Conservation (phyloP, 2,329 filamentous ascomycete species). For the Fulvia fulva region DNA sequence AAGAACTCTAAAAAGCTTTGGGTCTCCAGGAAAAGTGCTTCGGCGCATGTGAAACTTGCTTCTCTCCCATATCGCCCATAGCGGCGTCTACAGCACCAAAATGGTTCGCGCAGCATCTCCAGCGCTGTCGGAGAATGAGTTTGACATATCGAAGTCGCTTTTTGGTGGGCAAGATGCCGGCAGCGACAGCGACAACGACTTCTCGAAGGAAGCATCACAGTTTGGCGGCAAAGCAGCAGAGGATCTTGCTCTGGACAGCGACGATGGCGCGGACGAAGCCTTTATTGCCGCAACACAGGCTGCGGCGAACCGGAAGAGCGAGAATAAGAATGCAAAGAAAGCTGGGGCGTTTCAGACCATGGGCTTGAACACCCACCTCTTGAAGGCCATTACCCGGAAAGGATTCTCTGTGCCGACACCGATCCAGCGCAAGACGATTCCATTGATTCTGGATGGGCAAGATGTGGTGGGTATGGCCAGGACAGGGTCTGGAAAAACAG, state of each 20-base stretch:
- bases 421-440: slow-evolving; percentile 95
- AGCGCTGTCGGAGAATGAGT: slow-evolving; percentile 79
- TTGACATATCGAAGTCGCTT: slow-evolving; percentile 80
- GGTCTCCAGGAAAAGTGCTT: background rate
- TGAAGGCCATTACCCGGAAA: slow-evolving; percentile 89
- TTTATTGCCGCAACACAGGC: slow-evolving; percentile 89
- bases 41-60: background rate
- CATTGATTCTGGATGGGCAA: slow-evolving; percentile 79
- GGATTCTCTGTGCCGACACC: slow-evolving; percentile 95
- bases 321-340: slow-evolving; percentile 85
- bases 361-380: slow-evolving; percentile 75
- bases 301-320: slow-evolving; percentile 78
- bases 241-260: slow-evolving; percentile 10
- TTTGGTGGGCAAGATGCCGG: slow-evolving; percentile 49
- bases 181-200: slow-evolving; percentile 41
- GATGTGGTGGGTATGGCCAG: slow-evolving; percentile 99
- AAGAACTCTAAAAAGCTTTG: background rate
- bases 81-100: background rate
- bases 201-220: slow-evolving; percentile 5
- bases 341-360: slow-evolving; percentile 95
- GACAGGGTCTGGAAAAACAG: slow-evolving; percentile 98
- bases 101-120: slow-evolving; percentile 65
- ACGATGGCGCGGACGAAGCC: slow-evolving; percentile 50
- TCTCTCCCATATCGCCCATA: background rate
- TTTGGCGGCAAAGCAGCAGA: slow-evolving; percentile 6